A percentile compares a stretch with the other conserved stretches of the same genome.
Conservation (phyloP, 208 protist genomes). For the Leishmania guyanensis region DNA sequence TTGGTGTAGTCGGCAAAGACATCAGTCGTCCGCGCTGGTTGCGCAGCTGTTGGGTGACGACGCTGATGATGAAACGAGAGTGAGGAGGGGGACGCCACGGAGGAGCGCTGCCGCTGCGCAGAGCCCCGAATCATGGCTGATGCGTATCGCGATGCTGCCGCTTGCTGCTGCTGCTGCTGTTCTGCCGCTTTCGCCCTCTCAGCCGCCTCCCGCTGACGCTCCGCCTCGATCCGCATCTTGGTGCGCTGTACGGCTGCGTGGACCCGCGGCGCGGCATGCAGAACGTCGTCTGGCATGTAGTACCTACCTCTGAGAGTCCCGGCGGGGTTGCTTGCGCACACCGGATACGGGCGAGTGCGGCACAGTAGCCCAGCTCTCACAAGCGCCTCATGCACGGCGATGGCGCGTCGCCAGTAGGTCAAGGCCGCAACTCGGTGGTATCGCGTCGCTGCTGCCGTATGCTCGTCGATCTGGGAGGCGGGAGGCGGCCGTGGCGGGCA, state of each 20-base stretch:
- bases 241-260: constrained; percentile 30
- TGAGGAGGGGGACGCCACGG: neutral
- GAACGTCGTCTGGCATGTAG: constrained; percentile 43
- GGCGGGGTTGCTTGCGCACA: neutral
- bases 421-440: constrained; percentile 13
- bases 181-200: neutral
- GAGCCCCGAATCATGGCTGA: neutral
- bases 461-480: neutral
- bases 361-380: constrained; percentile 9
- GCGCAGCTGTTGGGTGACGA: neutral
- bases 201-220: neutral
- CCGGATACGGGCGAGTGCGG: neutral
- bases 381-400: constrained; percentile 24
- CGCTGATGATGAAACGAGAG: neutral
- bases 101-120: neutral
- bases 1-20: constrained; percentile 36
- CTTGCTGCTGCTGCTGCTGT: neutral
- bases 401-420: constrained; percentile 19
- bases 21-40: constrained; percentile 22
- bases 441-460: neutral
- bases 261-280: constrained; percentile 46
- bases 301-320: neutral
- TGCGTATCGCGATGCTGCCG: neutral
- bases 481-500: constrained; percentile 16
- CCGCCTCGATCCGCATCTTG: constrained; percentile 27